Evolutionary conservation across 805 yeast genomes (phyloP).

Genomic region (Hanseniaspora guilliermondii): DNA sequence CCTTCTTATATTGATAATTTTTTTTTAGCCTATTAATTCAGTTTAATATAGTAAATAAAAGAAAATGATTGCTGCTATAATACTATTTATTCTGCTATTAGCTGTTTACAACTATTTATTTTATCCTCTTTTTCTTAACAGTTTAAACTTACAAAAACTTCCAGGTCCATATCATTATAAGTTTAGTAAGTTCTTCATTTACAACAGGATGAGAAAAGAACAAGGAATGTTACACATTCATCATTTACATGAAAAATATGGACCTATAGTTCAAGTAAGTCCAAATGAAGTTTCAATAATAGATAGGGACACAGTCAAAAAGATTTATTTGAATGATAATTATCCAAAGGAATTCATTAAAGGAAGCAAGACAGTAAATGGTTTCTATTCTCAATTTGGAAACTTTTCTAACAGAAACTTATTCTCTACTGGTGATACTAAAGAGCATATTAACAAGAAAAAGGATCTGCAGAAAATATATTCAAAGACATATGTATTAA

Average conservation of each 20-base stretch:
- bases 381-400: constrained; percentile 12
- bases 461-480: constrained; percentile 33
- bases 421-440: constrained; percentile 42
- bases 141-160: constrained; percentile 31
- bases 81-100: neutral
- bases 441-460: constrained; percentile 35
- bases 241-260: constrained; percentile 15
- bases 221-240: constrained; percentile 40
- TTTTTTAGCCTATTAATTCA: too few species aligned
- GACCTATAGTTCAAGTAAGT: constrained; percentile 13
- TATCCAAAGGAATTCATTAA: constrained; percentile 33
- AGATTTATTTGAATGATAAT: constrained; percentile 44
- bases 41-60: too few species aligned
- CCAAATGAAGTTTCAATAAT: constrained; percentile 42
- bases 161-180: constrained; percentile 52
- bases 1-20: too few species aligned
- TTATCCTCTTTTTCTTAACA: constrained; percentile 38
- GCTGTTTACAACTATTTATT: constrained; percentile 28
- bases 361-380: neutral
- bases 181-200: constrained; percentile 32
- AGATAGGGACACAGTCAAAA: constrained; percentile 38
- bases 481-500: constrained; percentile 33
- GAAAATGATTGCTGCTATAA: neutral
- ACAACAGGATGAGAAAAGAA: constrained; percentile 35
- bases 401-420: constrained; percentile 32